Evolutionary conservation across 228 moss, liverwort and hornwort genomes (phyloP).

Genomic region (Sphagnum magellanicum): DNA sequence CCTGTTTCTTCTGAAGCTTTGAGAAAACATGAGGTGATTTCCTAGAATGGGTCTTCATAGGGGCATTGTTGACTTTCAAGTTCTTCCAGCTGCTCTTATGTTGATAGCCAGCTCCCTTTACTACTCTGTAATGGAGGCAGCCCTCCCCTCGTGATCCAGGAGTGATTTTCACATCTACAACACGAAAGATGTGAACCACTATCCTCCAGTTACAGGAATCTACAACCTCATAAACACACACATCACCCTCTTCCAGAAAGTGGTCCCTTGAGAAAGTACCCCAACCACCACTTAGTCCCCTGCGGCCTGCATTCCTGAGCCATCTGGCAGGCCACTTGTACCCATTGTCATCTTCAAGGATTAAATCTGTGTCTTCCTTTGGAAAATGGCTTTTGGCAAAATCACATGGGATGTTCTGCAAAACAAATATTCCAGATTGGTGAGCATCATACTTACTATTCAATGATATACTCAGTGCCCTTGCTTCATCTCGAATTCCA

Average conservation of each 20-base stretch:
- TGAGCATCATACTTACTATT: background rate
- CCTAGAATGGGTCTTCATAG: background rate
- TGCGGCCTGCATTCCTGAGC: conserved; percentile 5
- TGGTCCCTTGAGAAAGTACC: conserved; percentile 17
- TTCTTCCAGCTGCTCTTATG: background rate
- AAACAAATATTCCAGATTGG: background rate
- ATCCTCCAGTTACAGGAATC: conserved; percentile 9
- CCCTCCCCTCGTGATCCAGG: conserved; percentile 27
- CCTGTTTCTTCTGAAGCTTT: background rate
- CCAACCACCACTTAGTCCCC: conserved; percentile 22
- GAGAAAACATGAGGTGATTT: background rate
- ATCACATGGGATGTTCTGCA: conserved; percentile 35
- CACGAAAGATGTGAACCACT: conserved; percentile 33
- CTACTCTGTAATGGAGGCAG: conserved; percentile 33
- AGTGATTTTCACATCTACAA: conserved; percentile 12
- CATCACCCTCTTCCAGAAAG: conserved; percentile 18
- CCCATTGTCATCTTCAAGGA: conserved; percentile 19
- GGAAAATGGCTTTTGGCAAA: conserved; percentile 29
- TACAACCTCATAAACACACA: conserved; percentile 26
- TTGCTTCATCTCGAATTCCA: background rate
- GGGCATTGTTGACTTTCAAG: background rate
- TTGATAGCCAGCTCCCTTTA: conserved; percentile 15
- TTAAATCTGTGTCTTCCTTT: conserved; percentile 4
- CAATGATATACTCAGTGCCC: background rate
- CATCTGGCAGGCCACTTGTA: conserved; percentile 28